Evolutionary conservation across 352 stramenopile genomes (phyloP).

Genomic region (Pythium folliculosum): DNA sequence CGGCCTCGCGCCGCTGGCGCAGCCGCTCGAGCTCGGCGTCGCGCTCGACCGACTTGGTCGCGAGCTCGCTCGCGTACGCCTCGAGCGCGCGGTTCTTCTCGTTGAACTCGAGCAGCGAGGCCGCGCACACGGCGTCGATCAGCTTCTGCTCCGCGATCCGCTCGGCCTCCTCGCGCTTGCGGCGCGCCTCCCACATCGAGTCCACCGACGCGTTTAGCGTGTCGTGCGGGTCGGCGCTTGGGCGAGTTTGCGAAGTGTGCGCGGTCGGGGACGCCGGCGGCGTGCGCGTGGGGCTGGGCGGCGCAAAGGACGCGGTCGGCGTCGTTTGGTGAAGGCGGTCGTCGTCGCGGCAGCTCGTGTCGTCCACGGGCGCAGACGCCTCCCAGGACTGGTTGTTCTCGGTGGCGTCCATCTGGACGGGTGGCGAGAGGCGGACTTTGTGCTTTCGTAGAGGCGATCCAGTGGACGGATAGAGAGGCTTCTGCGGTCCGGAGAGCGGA

Average conservation of each 20-base stretch:
- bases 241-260: neutral
- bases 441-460: slow-evolving; percentile 16
- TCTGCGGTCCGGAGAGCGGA: no score
- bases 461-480: no score
- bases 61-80: slow-evolving; percentile 47
- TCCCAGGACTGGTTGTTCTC: slow-evolving; percentile 25
- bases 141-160: slow-evolving; percentile 70
- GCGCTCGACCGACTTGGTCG: slow-evolving; percentile 32
- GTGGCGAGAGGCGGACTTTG: neutral
- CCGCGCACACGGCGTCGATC: slow-evolving; percentile 75
- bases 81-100: slow-evolving; percentile 65
- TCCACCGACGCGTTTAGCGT: slow-evolving; percentile 43
- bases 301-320: neutral
- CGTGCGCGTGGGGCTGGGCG: slow-evolving; percentile 20
- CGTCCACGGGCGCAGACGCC: slow-evolving; percentile 24
- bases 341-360: slow-evolving; percentile 15
- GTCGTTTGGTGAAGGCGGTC: neutral
- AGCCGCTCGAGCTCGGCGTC: slow-evolving; percentile 41
- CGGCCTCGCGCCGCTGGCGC: slow-evolving; percentile 41
- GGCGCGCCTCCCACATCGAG: slow-evolving; percentile 67
- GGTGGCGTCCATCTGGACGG: slow-evolving; percentile 15
- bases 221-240: slow-evolving; percentile 8
- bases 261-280: slow-evolving; percentile 7
- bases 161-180: slow-evolving; percentile 50
- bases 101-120: slow-evolving; percentile 75